A percentile compares a stretch with the other conserved stretches of the same genome.
These are phyloP conservation scores for Lasiodiplodia sp. DNA, from an alignment of 2,329 filamentous ascomycete genomes.

Conservation along the genomic window DNA sequence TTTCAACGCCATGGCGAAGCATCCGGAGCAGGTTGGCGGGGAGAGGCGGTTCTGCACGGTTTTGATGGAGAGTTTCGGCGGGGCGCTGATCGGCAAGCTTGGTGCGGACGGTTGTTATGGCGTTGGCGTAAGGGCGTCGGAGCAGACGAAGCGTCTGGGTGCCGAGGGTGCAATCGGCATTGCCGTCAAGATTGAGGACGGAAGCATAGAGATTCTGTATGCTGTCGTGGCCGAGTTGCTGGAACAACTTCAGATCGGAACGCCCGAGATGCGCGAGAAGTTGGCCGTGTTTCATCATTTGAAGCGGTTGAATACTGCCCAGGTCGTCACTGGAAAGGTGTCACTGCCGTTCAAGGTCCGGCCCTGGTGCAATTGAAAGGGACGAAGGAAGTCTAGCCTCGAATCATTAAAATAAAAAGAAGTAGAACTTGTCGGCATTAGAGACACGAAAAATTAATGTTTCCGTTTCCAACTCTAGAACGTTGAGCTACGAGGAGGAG, in stretches of 20 bases:
- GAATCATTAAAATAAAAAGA: too few species aligned
- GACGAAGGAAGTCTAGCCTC: too few species aligned
- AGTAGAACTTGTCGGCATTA: too few species aligned
- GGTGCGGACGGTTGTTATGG: constrained; percentile 60
- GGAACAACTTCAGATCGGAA: constrained; percentile 52
- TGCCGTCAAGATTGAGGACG: constrained; percentile 59
- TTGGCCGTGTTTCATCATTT: constrained; percentile 46
- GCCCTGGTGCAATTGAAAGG: not conserved
- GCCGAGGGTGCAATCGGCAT: constrained; percentile 52
- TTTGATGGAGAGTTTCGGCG: constrained; percentile 52
- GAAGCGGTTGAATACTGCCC: constrained; percentile 49
- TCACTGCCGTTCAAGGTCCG: constrained; percentile 24
- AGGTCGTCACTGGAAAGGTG: constrained; percentile 46
- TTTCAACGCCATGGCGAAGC: constrained; percentile 52
- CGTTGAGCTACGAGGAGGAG: too few species aligned
- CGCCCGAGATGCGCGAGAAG: constrained; percentile 38
- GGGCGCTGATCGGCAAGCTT: constrained; percentile 55
- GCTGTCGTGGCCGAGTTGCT: constrained; percentile 55
- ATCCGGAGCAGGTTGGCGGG: constrained; percentile 56
- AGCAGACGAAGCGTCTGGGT: constrained; percentile 44
- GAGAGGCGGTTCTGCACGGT: constrained; percentile 57
- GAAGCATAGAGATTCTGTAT: constrained; percentile 54
- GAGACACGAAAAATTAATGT: too few species aligned
- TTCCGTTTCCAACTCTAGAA: too few species aligned
- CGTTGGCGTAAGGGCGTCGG: constrained; percentile 51